Percentiles rank a stretch among this genome's conserved stretches.
These are phyloP conservation scores for Aspergillus wentii DNA, from an alignment of 495 filamentous ascomycete species.

Conservation along the genomic window DNA sequence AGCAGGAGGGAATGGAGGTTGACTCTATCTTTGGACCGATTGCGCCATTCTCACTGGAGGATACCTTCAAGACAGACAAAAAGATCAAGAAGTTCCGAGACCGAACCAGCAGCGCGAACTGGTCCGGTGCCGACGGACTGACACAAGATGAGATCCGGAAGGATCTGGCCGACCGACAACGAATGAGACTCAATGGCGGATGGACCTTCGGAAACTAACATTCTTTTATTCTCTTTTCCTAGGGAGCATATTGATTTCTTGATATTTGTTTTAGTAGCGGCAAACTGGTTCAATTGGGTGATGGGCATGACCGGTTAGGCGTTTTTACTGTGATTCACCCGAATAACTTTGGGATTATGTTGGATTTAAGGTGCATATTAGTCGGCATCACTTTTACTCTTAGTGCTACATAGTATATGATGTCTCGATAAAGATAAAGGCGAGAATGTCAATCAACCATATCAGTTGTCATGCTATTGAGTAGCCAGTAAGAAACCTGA, in stretches of 20 bases:
- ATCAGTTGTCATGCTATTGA: too few relatives aligned
- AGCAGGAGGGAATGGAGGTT: slow-evolving; percentile 80
- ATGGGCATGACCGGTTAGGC: too few relatives aligned
- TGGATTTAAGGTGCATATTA: slow-evolving; percentile 9
- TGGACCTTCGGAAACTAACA: slow-evolving; percentile 63
- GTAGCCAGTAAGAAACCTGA: too few relatives aligned
- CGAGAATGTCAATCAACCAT: too few relatives aligned
- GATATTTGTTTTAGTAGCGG: slow-evolving; percentile 1
- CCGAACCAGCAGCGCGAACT: slow-evolving; percentile 89
- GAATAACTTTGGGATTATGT: slow-evolving; percentile 7
- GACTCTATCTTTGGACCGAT: slow-evolving; percentile 88
- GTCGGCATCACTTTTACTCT: background rate
- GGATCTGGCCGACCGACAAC: slow-evolving; percentile 76
- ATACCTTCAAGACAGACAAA: slow-evolving; percentile 83
- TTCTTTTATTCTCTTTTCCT: slow-evolving; percentile 1
- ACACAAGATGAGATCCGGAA: slow-evolving; percentile 82
- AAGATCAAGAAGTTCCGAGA: slow-evolving; percentile 79
- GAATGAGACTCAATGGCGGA: slow-evolving; percentile 74
- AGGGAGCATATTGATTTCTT: background rate
- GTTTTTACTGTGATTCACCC: too few relatives aligned
- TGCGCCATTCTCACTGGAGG: slow-evolving; percentile 82
- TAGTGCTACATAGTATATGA: too few relatives aligned
- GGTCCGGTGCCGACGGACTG: slow-evolving; percentile 76
- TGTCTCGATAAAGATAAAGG: too few relatives aligned
- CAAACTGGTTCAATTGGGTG: background rate